Percentiles rank a stretch among this genome's conserved stretches.
Conservation (phyloP, 306 rosid genomes). For the Comarum palustre region DNA sequence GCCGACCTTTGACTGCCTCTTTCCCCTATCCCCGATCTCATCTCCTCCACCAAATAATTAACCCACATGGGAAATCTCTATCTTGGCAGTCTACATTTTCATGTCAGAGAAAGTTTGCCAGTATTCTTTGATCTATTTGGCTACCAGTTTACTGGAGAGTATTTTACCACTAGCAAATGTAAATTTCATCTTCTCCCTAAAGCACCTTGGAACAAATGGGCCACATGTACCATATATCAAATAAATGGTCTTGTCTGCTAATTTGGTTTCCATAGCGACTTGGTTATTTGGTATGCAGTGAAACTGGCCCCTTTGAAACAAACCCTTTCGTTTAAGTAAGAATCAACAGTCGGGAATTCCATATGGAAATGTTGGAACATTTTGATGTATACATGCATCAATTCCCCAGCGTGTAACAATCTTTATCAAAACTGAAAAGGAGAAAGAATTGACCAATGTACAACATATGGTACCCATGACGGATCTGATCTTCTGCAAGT, state of each 20-base stretch:
- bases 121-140: neutral
- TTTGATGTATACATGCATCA: slow-evolving; percentile 29
- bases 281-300: too few relatives aligned
- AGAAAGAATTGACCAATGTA: slow-evolving; percentile 39
- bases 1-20: too few relatives aligned
- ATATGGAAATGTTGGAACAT: neutral
- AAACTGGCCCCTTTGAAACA: neutral
- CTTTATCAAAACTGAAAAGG: slow-evolving; percentile 15
- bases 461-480: slow-evolving; percentile 31
- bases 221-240: neutral
- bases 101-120: neutral
- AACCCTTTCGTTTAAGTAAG: neutral
- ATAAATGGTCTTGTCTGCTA: neutral
- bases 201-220: neutral
- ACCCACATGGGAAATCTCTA: too few relatives aligned
- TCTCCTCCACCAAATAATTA: too few relatives aligned
- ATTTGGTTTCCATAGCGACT: neutral
- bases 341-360: neutral
- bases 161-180: neutral
- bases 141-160: neutral
- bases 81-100: neutral
- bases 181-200: neutral
- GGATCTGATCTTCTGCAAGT: slow-evolving; percentile 24
- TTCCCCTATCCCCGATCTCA: too few relatives aligned
- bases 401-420: slow-evolving; percentile 26